phyloP scores from a whole-genome alignment of 345 rosid genomes.

The Eucalyptus lansdowneana region DNA sequence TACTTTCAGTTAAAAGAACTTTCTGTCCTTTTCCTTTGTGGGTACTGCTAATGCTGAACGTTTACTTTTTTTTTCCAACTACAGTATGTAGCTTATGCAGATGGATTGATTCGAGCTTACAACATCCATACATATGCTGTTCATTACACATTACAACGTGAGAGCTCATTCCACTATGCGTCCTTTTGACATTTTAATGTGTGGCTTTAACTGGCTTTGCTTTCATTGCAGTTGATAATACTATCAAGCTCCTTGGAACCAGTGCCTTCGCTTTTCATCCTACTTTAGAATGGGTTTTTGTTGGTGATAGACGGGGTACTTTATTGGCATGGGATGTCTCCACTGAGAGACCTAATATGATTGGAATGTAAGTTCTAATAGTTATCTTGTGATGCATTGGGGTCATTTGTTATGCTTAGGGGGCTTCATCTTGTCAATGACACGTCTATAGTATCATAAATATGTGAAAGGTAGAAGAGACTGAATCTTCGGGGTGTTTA shows the following conservation, averaged over 20 bases:
- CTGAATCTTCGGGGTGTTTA: not conserved
- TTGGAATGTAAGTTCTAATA: slow-evolving; percentile 70
- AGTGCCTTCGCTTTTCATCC: slow-evolving; percentile 97
- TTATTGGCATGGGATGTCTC: slow-evolving; percentile 99
- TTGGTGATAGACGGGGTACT: slow-evolving; percentile 95
- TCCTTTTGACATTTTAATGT: not conserved
- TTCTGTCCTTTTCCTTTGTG: not conserved
- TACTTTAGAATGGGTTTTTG: slow-evolving; percentile 90
- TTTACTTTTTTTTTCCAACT: not conserved
- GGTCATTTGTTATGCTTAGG: not conserved
- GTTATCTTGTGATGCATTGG: not conserved
- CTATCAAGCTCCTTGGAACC: slow-evolving; percentile 90
- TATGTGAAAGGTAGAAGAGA: not conserved
- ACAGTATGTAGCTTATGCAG: slow-evolving; percentile 98
- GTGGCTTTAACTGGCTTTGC: not conserved
- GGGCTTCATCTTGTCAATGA: not conserved
- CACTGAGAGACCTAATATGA: slow-evolving; percentile 90
- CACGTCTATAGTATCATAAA: not conserved
- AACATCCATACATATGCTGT: slow-evolving; percentile 92
- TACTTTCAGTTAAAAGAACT: not conserved
- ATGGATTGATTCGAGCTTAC: slow-evolving; percentile 94
- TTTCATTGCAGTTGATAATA: slow-evolving; percentile 70
- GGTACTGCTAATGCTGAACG: not conserved
- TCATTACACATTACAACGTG: slow-evolving; percentile 81
- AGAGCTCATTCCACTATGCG: slow-evolving; percentile 6